Base-by-base conservation (phyloP, 2,329 filamentous ascomycete genomes). In the Cladophialophora psammophila region DNA sequence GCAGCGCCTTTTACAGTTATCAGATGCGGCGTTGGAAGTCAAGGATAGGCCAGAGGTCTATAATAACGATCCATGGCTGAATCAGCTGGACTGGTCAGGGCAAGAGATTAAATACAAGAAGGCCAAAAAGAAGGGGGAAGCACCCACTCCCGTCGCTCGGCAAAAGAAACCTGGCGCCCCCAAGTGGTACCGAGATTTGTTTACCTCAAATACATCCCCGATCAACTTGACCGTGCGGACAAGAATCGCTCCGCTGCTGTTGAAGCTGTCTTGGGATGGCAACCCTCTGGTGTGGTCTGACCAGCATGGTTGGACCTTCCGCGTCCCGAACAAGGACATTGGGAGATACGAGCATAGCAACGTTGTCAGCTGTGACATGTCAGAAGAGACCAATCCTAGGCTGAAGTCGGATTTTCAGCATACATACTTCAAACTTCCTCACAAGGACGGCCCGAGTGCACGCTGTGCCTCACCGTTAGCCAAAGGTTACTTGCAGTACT, bases 81-180 rank as follows among this genome's bases (percentile, higher is more conserved):
- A 86, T 70, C 95, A 99, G 81, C 86, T 99, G 60, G 94, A 99
- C 81, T 99, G 95, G 95, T 91, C 92, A 0, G 93, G 92, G 3
- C 94, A 98, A 78, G 92, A 96, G 77, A 85, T 97, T 69, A 94
- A 88, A 76, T 95, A 94, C 91, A 89, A 88, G 26, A 98, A 97
- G 77, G 91, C 90, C 3, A 97, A 95, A 81, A 94, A 91, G 79
- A 97, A 97, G 78, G 84, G 82, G 9, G 92, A 96, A 64, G 89
- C 90, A 10, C 90, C 91, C 1, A 85, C 93, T 53, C 93, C 90
- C 35, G 91, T 89, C 7, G 89, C 89, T 10, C 85, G 91, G 54
- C 95, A 99, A 77, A 99, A 98, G 83, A 93, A 91, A 80, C 94
- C 94, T 0, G 95, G 95, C 13, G 95, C 92, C 91, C 95, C 95